Percentiles rank a stretch among this genome's conserved stretches.
Evolutionary conservation across 2,329 filamentous ascomycete genomes (phyloP).

Genomic region (Lachnum nothofagi): DNA sequence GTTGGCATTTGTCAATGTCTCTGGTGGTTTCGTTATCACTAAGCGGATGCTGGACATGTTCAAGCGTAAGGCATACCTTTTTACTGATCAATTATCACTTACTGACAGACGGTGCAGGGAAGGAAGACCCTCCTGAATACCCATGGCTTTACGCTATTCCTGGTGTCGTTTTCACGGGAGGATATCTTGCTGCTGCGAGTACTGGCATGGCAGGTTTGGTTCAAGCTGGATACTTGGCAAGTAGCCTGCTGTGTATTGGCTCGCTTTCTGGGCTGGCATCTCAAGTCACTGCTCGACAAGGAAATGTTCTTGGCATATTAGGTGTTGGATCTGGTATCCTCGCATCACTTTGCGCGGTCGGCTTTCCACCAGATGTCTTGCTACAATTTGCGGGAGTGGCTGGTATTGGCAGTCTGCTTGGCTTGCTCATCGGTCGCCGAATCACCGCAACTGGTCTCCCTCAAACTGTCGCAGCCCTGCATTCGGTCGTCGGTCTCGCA

Average conservation of each 20-base stretch:
- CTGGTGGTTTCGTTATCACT: constrained; percentile 84
- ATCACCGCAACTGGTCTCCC: constrained; percentile 86
- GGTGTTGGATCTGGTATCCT: constrained; percentile 79
- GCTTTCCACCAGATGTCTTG: constrained; percentile 72
- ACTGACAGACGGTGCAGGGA: constrained; percentile 40
- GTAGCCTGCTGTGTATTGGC: constrained; percentile 77
- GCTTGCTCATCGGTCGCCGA: constrained; percentile 71
- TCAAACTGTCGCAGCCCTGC: constrained; percentile 82
- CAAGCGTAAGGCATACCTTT: constrained; percentile 48
- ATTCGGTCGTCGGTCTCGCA: constrained; percentile 84
- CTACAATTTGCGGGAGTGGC: constrained; percentile 76
- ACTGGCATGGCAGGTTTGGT: constrained; percentile 80
- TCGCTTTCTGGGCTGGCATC: constrained; percentile 78
- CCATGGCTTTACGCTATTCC: constrained; percentile 82
- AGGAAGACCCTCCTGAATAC: constrained; percentile 82
- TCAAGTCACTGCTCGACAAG: constrained; percentile 75
- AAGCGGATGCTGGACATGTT: constrained; percentile 95
- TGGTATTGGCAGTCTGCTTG: constrained; percentile 61
- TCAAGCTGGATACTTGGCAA: constrained; percentile 81
- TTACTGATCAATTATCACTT: neutral
- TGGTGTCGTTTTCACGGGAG: constrained; percentile 70
- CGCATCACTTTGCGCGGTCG: constrained; percentile 74
- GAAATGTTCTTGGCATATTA: constrained; percentile 80
- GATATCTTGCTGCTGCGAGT: constrained; percentile 72
- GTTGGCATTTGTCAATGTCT: constrained; percentile 81